phyloP scores from a whole-genome alignment of 148 eudicot genomes.

The Nepenthes gracilis region DNA sequence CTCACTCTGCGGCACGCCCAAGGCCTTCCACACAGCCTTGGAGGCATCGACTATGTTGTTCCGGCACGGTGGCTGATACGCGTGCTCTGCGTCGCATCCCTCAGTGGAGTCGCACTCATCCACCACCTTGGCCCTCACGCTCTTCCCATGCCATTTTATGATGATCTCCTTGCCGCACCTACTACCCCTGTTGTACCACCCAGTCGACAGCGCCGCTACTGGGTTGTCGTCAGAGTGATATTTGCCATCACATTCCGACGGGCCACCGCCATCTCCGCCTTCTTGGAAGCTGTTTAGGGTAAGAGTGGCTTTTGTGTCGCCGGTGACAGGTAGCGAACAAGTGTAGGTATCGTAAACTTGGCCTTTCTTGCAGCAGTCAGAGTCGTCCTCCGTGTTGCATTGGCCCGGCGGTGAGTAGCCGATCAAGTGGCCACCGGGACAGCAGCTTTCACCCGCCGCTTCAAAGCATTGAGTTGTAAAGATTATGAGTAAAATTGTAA shows the following conservation, averaged over 20 bases:
- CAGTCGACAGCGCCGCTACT: slow-evolving; percentile 15
- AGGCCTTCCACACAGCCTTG: too few relatives aligned
- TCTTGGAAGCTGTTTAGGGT: slow-evolving; percentile 16
- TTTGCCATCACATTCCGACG: slow-evolving; percentile 13
- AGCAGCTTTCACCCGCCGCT: too few relatives aligned
- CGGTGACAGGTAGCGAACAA: slow-evolving; percentile 15
- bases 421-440: too few relatives aligned
- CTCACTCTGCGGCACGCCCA: too few relatives aligned
- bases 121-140: slow-evolving; percentile 20
- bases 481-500: too few relatives aligned
- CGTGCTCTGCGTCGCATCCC: slow-evolving; percentile 25
- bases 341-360: slow-evolving; percentile 13
- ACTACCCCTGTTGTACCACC: slow-evolving; percentile 10
- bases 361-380: slow-evolving; percentile 16
- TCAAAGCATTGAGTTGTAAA: too few relatives aligned
- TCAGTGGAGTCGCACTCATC: slow-evolving; percentile 32
- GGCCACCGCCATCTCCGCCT: slow-evolving; percentile 16
- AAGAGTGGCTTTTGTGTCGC: slow-evolving; percentile 7
- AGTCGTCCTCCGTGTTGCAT: slow-evolving; percentile 15
- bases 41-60: slow-evolving; percentile 20
- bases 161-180: slow-evolving; percentile 14
- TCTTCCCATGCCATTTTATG: slow-evolving; percentile 6
- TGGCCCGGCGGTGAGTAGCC: slow-evolving; percentile 6
- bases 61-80: slow-evolving; percentile 25
- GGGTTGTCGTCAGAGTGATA: slow-evolving; percentile 13